phyloP scores from a whole-genome alignment of 1,284 basidiomycete species.

The Boletus semigastroideus region DNA sequence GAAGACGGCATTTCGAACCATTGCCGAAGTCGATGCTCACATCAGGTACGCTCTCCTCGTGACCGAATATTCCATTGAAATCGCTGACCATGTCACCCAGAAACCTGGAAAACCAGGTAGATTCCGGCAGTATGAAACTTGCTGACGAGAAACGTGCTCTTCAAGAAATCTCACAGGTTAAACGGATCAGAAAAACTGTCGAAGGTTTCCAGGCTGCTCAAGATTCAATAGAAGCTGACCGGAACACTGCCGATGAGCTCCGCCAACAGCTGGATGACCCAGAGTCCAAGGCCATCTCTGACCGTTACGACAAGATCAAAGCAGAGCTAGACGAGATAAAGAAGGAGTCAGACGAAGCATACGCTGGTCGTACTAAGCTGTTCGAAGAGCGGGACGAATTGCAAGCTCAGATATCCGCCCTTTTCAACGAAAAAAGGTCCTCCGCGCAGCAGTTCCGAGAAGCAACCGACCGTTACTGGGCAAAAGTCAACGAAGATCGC shows the following conservation, averaged over 20 bases:
- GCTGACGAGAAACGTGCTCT: slow-evolving; percentile 96
- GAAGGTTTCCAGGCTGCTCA: slow-evolving; percentile 82
- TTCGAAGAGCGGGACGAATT: slow-evolving; percentile 85
- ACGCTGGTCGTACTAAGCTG: slow-evolving; percentile 80
- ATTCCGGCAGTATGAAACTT: slow-evolving; percentile 89
- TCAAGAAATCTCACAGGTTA: slow-evolving; percentile 78
- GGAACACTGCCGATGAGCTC: slow-evolving; percentile 76
- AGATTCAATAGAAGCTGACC: slow-evolving; percentile 80
- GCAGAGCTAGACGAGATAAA: slow-evolving; percentile 86
- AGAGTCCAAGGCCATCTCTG: slow-evolving; percentile 78
- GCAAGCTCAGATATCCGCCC: slow-evolving; percentile 67
- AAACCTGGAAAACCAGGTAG: slow-evolving; percentile 84
- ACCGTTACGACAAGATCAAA: slow-evolving; percentile 83
- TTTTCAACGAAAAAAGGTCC: slow-evolving; percentile 82
- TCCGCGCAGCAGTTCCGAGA: slow-evolving; percentile 72
- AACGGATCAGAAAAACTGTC: slow-evolving; percentile 69
- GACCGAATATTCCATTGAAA: background rate
- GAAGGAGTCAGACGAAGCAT: slow-evolving; percentile 84
- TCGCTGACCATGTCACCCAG: slow-evolving; percentile 40
- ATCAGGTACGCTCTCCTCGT: slow-evolving; percentile 61
- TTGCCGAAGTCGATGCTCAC: slow-evolving; percentile 86
- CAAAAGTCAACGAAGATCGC: slow-evolving; percentile 83
- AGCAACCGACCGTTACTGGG: slow-evolving; percentile 77
- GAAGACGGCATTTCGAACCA: slow-evolving; percentile 84
- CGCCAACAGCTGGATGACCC: slow-evolving; percentile 90